These are phyloP conservation scores for Fusarium lyarnte DNA, from an alignment of 2,329 filamentous ascomycete species.

Conservation along the genomic window DNA sequence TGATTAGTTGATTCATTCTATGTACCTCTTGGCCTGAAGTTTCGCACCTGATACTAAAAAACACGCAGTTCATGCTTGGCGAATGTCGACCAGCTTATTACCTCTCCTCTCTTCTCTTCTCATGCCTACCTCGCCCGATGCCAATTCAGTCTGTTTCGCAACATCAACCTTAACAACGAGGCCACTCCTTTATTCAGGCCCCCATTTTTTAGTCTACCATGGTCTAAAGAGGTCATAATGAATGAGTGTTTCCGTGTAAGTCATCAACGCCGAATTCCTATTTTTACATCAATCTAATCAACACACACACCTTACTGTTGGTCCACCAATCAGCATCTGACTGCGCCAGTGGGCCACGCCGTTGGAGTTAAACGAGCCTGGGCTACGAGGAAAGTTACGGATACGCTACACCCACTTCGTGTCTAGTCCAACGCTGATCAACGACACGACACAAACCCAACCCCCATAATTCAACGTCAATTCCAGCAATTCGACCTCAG, in stretches of 20 bases:
- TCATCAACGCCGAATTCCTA: neutral
- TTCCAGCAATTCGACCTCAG: neutral
- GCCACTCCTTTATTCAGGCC: neutral
- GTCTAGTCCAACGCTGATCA: conserved; percentile 19
- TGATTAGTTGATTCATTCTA: neutral
- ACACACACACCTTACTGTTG: neutral
- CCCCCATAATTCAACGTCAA: conserved; percentile 1
- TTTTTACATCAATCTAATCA: neutral
- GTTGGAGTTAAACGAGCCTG: conserved; percentile 9
- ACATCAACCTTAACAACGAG: neutral
- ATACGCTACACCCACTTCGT: conserved; percentile 6
- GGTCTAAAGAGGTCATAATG: neutral
- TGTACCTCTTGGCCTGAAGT: no score
- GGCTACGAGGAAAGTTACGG: neutral
- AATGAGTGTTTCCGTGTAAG: neutral
- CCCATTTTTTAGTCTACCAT: neutral
- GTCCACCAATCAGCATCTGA: conserved; percentile 15
- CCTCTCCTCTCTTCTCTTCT: neutral
- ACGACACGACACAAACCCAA: conserved; percentile 21
- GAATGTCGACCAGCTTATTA: neutral
- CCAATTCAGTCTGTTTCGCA: neutral
- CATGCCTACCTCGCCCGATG: neutral
- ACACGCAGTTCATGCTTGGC: neutral
- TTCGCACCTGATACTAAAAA: no score
- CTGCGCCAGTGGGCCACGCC: conserved; percentile 6